A percentile compares a stretch with the other conserved stretches of the same genome.
These are phyloP conservation scores for Botrytis squamosa DNA, from an alignment of 2,329 filamentous ascomycete genomes.

Conservation along the genomic window DNA sequence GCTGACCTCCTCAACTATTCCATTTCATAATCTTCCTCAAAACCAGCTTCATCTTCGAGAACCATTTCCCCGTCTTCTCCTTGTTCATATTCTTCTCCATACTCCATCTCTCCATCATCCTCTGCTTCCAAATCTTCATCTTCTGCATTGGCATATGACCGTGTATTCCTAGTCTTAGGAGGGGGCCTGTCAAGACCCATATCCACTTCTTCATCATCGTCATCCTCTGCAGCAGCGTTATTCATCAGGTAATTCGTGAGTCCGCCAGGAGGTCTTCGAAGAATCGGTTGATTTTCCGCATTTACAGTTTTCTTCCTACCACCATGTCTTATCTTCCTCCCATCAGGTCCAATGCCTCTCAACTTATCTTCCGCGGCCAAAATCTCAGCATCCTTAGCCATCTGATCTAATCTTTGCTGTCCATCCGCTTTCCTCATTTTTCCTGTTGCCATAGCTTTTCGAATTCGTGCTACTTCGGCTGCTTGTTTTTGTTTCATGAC, in stretches of 20 bases:
- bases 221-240: not conserved
- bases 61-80: conserved; percentile 9
- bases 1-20: not conserved
- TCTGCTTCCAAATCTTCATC: conserved; percentile 13
- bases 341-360: conserved; percentile 14
- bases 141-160: conserved; percentile 9
- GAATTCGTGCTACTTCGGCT: conserved; percentile 27
- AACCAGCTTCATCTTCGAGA: conserved; percentile 27
- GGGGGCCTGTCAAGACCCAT: not conserved
- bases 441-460: conserved; percentile 25
- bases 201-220: not conserved
- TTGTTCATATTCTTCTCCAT: conserved; percentile 7
- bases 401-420: conserved; percentile 27
- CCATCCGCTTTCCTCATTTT: conserved; percentile 19
- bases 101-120: conserved; percentile 2
- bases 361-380: conserved; percentile 14
- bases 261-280: conserved; percentile 19
- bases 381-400: conserved; percentile 28
- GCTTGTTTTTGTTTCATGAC: conserved; percentile 23
- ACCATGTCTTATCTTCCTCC: conserved; percentile 5
- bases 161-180: not conserved
- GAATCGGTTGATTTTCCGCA: not conserved
- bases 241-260: conserved; percentile 15
- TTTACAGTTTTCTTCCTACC: conserved; percentile 19
- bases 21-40: conserved; percentile 10